phyloP scores from a whole-genome alignment of 345 rosid species.

The Linum tenue region DNA sequence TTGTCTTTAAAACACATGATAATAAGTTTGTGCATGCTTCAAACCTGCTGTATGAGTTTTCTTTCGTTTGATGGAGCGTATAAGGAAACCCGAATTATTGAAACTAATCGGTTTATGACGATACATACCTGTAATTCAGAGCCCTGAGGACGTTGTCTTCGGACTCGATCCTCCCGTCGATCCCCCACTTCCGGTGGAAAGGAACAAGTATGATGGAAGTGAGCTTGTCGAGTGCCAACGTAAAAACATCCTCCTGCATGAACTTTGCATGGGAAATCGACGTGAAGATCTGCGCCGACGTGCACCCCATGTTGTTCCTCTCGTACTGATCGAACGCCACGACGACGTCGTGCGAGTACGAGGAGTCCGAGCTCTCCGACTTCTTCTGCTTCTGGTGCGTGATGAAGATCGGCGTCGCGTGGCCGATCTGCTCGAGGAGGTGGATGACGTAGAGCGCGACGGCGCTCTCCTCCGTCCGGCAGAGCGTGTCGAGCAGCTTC shows the following conservation, averaged over 20 bases:
- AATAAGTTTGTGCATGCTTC: too few relatives aligned
- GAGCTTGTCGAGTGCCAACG: conserved; percentile 38
- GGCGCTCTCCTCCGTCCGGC: conserved; percentile 27
- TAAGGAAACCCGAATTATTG: too few relatives aligned
- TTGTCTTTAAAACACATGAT: too few relatives aligned
- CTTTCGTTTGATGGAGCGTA: too few relatives aligned
- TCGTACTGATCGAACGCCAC: conserved; percentile 13
- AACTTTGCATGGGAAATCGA: conserved; percentile 28
- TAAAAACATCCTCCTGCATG: conserved; percentile 53
- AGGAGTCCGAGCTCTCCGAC: not conserved
- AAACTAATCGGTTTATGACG: too few relatives aligned
- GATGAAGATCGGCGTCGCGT: conserved; percentile 37
- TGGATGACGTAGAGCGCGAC: conserved; percentile 39
- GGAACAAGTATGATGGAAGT: conserved; percentile 47
- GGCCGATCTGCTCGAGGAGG: conserved; percentile 43
- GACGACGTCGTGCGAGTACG: conserved; percentile 30
- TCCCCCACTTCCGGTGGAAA: conserved; percentile 44
- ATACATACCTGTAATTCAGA: conserved; percentile 18
- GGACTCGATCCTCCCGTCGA: conserved; percentile 29
- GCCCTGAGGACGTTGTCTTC: conserved; percentile 22
- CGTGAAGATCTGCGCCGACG: conserved; percentile 20
- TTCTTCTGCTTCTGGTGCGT: conserved; percentile 34
- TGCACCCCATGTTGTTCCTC: conserved; percentile 10
- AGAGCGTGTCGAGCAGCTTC: conserved; percentile 27
- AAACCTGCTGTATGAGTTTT: too few relatives aligned